Percentiles rank a stretch among this genome's conserved stretches.
phyloP scores from a whole-genome alignment of 805 yeast genomes.

The Yamadazyma olivae region DNA sequence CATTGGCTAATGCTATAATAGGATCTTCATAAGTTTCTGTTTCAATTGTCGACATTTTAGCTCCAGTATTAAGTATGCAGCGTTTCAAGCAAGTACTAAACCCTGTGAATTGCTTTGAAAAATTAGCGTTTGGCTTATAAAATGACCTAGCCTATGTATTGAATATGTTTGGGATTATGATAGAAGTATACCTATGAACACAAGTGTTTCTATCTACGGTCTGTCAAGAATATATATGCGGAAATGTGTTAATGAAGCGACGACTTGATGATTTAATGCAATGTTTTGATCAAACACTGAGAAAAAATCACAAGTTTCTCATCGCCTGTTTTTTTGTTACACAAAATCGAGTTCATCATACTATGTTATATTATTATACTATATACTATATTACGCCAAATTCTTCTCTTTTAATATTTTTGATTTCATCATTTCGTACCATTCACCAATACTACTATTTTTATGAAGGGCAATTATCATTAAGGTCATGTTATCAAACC shows the following conservation, averaged over 20 bases:
- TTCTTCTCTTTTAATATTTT: constrained; percentile 26
- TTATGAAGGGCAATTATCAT: constrained; percentile 64
- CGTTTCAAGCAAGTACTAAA: not conserved
- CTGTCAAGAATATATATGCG: too few species aligned
- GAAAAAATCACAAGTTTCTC: not conserved
- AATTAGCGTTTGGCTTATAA: not conserved
- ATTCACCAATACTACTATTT: constrained; percentile 41
- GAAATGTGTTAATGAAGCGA: too few species aligned
- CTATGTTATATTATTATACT: too few species aligned
- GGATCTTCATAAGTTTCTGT: constrained; percentile 43
- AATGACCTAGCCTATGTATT: too few species aligned
- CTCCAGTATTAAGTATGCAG: not conserved
- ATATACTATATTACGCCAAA: not conserved
- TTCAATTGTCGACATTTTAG: constrained; percentile 3
- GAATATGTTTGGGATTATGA: too few species aligned
- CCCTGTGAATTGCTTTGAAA: not conserved
- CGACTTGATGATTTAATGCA: not conserved
- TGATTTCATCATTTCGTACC: constrained; percentile 56
- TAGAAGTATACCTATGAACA: too few species aligned
- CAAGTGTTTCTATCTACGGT: too few species aligned
- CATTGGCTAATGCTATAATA: constrained; percentile 43
- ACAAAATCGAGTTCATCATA: too few species aligned
- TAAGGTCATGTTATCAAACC: constrained; percentile 80
- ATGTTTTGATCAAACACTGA: not conserved
- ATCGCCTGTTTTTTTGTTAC: too few species aligned